phyloP scores from a whole-genome alignment of 129 eudicot genomes.

The Arctium lappa region DNA sequence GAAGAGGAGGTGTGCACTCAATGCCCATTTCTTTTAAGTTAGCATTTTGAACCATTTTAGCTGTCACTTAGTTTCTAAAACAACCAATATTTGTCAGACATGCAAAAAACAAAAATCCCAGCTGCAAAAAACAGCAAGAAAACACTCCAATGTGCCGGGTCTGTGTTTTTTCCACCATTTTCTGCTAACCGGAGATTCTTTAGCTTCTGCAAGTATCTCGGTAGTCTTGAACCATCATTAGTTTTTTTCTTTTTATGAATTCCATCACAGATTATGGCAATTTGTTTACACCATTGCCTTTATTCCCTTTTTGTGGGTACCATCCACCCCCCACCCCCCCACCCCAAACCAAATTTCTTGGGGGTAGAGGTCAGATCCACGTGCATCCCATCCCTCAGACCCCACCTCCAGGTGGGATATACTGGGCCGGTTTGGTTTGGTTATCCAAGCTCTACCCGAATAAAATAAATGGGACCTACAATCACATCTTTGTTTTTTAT shows the following conservation, averaged over 20 bases:
- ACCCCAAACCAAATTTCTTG: too few relatives aligned
- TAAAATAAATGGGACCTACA: too few relatives aligned
- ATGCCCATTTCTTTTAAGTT: not conserved
- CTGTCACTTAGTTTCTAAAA: not conserved
- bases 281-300: too few relatives aligned
- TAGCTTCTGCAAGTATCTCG: not conserved
- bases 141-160: not conserved
- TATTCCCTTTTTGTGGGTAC: too few relatives aligned
- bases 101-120: not conserved
- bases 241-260: too few relatives aligned
- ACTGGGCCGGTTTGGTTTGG: not conserved
- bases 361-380: too few relatives aligned
- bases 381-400: not conserved
- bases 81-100: not conserved
- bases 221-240: not conserved
- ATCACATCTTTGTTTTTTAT: too few relatives aligned
- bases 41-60: not conserved
- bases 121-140: not conserved
- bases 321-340: too few relatives aligned
- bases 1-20: slow-evolving; percentile 63
- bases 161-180: not conserved
- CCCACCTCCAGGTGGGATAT: too few relatives aligned
- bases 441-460: not conserved
- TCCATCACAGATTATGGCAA: too few relatives aligned
- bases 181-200: not conserved